Evolutionary conservation across 352 stramenopile species (phyloP).

Genomic region (Phytophthora sojae): DNA sequence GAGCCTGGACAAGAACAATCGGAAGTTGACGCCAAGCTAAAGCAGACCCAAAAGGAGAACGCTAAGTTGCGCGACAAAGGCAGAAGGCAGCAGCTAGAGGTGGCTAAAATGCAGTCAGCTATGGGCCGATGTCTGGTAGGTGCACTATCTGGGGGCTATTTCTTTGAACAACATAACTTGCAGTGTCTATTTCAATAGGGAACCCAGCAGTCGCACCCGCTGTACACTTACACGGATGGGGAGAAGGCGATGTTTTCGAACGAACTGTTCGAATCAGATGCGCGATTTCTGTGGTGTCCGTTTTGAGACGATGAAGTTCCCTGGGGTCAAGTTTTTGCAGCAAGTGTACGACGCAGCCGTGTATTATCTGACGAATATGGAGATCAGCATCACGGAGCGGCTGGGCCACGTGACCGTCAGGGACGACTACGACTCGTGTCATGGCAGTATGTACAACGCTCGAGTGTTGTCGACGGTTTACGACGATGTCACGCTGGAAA

Average conservation of each 20-base stretch:
- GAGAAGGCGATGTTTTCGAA: constrained; percentile 29
- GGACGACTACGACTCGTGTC: constrained; percentile 32
- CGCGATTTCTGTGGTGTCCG: constrained; percentile 31
- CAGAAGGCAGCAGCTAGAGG: constrained; percentile 8
- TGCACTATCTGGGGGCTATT: neutral
- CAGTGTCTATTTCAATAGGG: constrained; percentile 4
- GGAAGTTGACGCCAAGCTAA: neutral
- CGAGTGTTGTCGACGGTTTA: constrained; percentile 17
- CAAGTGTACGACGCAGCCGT: constrained; percentile 42
- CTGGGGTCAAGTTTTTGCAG: constrained; percentile 33
- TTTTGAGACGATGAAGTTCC: constrained; percentile 39
- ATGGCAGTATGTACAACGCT: constrained; percentile 22
- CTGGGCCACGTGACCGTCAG: constrained; percentile 37
- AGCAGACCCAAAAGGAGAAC: constrained; percentile 8
- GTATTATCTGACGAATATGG: constrained; percentile 49
- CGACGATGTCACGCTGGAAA: constrained; percentile 32
- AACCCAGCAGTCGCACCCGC: constrained; percentile 22
- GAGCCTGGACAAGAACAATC: neutral
- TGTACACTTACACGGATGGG: constrained; percentile 30
- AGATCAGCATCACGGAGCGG: constrained; percentile 45
- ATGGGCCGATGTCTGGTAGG: constrained; percentile 20
- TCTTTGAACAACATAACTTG: neutral
- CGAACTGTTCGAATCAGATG: constrained; percentile 36
- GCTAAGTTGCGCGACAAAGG: neutral
- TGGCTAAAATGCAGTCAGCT: constrained; percentile 20